Conservation (phyloP, 192 early-diverging fungal genomes). For the Coemansia sp. region DNA sequence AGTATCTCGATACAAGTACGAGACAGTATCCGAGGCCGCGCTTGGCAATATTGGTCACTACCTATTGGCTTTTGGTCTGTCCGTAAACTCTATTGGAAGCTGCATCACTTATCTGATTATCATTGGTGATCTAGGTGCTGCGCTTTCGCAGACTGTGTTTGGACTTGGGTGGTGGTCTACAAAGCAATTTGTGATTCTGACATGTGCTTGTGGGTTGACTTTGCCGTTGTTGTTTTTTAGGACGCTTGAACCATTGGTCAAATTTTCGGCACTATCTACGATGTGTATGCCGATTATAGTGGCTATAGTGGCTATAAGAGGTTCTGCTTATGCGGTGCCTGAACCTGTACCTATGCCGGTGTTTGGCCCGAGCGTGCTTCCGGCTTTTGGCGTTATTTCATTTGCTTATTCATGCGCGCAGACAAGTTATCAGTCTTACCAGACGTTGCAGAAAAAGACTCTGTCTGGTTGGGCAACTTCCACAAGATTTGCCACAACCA, state of each 20-base stretch:
- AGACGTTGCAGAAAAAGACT: conserved; percentile 52
- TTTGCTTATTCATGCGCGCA: conserved; percentile 69
- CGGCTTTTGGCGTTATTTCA: conserved; percentile 65
- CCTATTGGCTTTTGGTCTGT: conserved; percentile 57
- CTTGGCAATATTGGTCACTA: conserved; percentile 58
- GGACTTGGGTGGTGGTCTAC: conserved; percentile 19
- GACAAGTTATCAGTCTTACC: conserved; percentile 60
- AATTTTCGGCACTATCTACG: conserved; percentile 59
- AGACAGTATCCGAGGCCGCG: conserved; percentile 48
- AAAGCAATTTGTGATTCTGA: conserved; percentile 25
- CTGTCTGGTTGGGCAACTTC: conserved; percentile 54
- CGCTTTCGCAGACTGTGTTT: conserved; percentile 19
- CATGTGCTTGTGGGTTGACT: conserved; percentile 31
- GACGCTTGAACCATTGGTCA: conserved; percentile 61
- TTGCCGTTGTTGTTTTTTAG: conserved; percentile 64
- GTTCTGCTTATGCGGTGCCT: conserved; percentile 54
- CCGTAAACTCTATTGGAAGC: conserved; percentile 61
- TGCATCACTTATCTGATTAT: conserved; percentile 65
- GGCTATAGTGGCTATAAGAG: conserved; percentile 58
- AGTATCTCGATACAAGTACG: conserved; percentile 57
- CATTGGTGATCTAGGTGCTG: conserved; percentile 40
- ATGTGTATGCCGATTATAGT: conserved; percentile 65
- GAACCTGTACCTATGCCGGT: conserved; percentile 56
- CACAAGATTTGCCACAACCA: conserved; percentile 51
- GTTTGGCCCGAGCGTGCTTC: conserved; percentile 61